Percentiles rank a stretch among this genome's conserved stretches.
phyloP scores from a whole-genome alignment of 345 rosid genomes.

The Citrus cavaleriei region DNA sequence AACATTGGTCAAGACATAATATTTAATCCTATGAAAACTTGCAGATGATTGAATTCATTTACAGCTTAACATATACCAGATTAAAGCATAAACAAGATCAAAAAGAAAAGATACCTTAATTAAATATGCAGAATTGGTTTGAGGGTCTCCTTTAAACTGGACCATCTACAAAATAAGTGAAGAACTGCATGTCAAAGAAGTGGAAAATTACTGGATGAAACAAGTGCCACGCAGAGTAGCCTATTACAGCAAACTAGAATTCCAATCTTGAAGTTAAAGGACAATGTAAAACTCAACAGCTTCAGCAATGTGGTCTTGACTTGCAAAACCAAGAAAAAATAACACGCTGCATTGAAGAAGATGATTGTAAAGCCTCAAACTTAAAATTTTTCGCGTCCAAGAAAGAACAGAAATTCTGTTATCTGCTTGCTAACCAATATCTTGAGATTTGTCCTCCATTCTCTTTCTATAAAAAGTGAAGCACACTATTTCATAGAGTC shows the following conservation, averaged over 20 bases:
- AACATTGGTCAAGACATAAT: background rate
- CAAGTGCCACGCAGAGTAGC: slow-evolving; percentile 7
- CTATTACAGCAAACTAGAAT: background rate
- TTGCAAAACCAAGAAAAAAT: background rate
- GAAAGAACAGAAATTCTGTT: background rate
- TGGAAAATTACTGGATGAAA: slow-evolving; percentile 60
- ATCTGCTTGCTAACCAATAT: background rate
- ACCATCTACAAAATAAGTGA: slow-evolving; percentile 86
- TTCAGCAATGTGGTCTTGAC: background rate
- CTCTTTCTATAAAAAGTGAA: background rate
- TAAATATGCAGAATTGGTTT: slow-evolving; percentile 67
- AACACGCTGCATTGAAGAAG: background rate
- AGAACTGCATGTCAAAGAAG: slow-evolving; percentile 86
- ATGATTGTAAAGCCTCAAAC: background rate
- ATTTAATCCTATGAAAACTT: background rate
- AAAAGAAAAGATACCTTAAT: slow-evolving; percentile 43
- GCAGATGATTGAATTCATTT: background rate
- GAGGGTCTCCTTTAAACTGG: slow-evolving; percentile 57
- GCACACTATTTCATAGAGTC: background rate
- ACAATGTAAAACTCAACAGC: background rate
- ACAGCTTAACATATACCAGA: background rate
- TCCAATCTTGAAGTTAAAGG: background rate
- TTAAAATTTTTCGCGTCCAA: background rate
- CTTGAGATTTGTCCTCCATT: background rate
- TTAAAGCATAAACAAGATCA: background rate